These are phyloP conservation scores for Lagerstroemia speciosa DNA, from an alignment of 345 rosid genomes.

Conservation along the genomic window DNA sequence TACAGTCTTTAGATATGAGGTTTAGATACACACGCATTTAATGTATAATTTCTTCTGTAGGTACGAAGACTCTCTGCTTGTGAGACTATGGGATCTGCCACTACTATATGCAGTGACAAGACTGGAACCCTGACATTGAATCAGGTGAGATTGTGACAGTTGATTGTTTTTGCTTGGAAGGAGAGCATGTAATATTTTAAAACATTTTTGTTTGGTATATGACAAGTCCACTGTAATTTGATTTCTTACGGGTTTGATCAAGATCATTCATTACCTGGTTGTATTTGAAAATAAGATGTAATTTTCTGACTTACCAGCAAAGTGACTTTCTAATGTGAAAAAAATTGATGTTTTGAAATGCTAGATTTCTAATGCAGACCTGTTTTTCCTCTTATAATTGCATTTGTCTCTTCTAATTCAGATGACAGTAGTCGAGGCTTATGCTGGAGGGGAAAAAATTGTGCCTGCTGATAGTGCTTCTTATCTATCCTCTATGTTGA, in stretches of 20 bases:
- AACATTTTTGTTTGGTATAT: slow-evolving; percentile 20
- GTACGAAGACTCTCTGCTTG: slow-evolving; percentile 97
- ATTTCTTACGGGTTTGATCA: neutral
- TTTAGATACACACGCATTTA: slow-evolving; percentile 4
- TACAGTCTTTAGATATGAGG: neutral
- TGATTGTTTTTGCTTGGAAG: neutral
- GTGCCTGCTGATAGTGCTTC: slow-evolving; percentile 36
- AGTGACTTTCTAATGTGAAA: neutral
- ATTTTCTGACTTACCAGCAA: neutral
- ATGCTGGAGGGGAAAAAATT: slow-evolving; percentile 44
- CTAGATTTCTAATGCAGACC: neutral
- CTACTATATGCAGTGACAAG: slow-evolving; percentile 96
- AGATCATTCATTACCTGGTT: neutral
- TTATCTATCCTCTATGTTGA: slow-evolving; percentile 30
- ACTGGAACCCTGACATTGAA: slow-evolving; percentile 86
- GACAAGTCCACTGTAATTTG: slow-evolving; percentile 9
- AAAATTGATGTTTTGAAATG: neutral
- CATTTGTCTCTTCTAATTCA: slow-evolving; percentile 10
- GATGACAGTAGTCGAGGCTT: slow-evolving; percentile 91
- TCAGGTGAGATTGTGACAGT: neutral
- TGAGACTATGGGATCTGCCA: slow-evolving; percentile 97
- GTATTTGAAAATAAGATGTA: neutral
- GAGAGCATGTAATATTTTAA: neutral
- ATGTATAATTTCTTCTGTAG: slow-evolving; percentile 30
- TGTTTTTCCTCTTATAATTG: neutral